Evolutionary conservation across 1,284 basidiomycete genomes (phyloP).

Genomic region (Earliella scabrosa): DNA sequence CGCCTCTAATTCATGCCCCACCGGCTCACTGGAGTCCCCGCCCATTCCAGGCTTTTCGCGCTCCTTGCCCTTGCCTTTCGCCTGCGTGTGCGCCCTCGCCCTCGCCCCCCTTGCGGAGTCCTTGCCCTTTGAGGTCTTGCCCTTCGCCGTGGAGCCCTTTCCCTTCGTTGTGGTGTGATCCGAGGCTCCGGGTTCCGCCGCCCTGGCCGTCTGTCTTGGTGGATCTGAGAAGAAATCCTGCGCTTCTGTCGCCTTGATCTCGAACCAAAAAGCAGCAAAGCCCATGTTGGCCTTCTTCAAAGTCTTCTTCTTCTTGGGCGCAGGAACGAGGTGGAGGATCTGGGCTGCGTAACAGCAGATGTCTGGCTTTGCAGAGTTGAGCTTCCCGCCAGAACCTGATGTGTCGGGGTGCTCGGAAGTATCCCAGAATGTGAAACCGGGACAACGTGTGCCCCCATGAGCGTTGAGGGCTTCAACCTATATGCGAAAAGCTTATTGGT

Average conservation of each 20-base stretch:
- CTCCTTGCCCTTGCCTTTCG: neutral
- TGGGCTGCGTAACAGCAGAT: slow-evolving; percentile 2
- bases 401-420: slow-evolving; percentile 1
- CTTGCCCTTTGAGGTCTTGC: no score
- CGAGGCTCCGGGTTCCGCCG: no score
- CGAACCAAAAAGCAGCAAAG: slow-evolving; percentile 2
- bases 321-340: neutral
- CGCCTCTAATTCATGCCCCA: no score
- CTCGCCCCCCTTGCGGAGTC: no score
- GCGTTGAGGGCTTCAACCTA: slow-evolving; percentile 8
- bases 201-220: neutral
- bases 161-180: no score
- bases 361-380: slow-evolving; percentile 10
- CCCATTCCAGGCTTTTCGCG: neutral
- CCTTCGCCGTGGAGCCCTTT: no score
- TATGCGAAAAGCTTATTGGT: neutral
- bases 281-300: neutral
- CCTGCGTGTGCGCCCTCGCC: no score
- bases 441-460: slow-evolving; percentile 2
- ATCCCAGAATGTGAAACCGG: slow-evolving; percentile 11
- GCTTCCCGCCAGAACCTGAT: neutral
- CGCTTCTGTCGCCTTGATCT: neutral
- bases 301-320: neutral
- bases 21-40: neutral
- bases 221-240: slow-evolving; percentile 7